Percentiles rank a stretch among this genome's conserved stretches.
These are phyloP conservation scores for Neopestalotiopsis rosae DNA, from an alignment of 2,329 filamentous ascomycete genomes.

Conservation along the genomic window DNA sequence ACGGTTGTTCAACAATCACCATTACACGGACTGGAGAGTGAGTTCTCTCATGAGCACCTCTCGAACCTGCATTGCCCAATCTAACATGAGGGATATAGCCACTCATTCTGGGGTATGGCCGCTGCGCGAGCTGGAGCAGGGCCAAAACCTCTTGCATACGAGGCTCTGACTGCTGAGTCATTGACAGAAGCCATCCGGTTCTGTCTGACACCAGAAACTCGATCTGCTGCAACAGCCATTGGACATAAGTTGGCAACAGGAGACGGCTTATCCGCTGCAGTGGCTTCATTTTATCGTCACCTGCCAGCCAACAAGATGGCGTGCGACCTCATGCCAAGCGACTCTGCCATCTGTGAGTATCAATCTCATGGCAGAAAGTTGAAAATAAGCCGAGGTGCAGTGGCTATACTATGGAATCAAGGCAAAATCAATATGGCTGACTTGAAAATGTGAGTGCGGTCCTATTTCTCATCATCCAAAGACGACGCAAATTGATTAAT, in stretches of 20 bases:
- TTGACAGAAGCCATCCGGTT: constrained; percentile 41
- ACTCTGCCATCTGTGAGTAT: constrained; percentile 55
- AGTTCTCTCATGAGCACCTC: not conserved
- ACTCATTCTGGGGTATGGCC: constrained; percentile 49
- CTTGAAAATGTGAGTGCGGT: not conserved
- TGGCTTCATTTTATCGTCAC: constrained; percentile 42
- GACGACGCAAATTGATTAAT: not conserved
- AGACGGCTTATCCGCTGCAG: constrained; percentile 41
- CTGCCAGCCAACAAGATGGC: constrained; percentile 36
- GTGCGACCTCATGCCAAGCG: constrained; percentile 70
- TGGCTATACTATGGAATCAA: constrained; percentile 16
- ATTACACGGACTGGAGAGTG: constrained; percentile 62
- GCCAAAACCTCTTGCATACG: constrained; percentile 40
- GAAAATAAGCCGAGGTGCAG: constrained; percentile 9
- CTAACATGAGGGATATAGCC: constrained; percentile 22
- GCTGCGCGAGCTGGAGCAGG: constrained; percentile 44
- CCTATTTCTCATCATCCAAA: not conserved
- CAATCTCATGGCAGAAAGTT: constrained; percentile 30
- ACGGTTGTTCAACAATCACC: constrained; percentile 67
- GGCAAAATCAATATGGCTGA: not conserved
- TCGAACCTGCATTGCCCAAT: not conserved
- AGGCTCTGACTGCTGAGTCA: constrained; percentile 36
- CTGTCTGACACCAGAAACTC: constrained; percentile 36
- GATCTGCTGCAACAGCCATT: constrained; percentile 37
- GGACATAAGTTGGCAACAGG: constrained; percentile 40